Evolutionary conservation across 2,329 filamentous ascomycete species (phyloP), one percentile per base, ranked within the genome.

Genomic region (Trichoderma sp.): DNA sequence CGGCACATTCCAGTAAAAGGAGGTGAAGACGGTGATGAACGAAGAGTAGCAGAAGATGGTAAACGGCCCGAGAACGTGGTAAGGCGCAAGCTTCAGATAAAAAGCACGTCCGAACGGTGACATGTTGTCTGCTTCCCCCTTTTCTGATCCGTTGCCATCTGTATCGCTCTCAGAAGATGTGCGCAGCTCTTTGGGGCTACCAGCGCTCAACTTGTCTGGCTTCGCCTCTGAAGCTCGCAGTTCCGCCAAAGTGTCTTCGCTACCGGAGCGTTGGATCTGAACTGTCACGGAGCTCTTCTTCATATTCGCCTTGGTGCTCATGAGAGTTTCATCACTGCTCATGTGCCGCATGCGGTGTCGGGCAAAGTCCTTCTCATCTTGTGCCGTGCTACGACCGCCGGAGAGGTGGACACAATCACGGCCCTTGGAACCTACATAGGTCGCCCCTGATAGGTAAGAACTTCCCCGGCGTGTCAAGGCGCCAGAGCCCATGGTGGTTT

Each of bases 31-130:
- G 10, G 78, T 78, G 55, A 79, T 77, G 67, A 80, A 73, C 10
- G 77, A 74, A 1, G 81, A 83, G 73, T 85, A 85, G 64, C 77
- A 72, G 70, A 83, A 80, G 68, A 85, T 84, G 14, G 76, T 72
- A 62, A 77, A 76, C 12, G 79, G 79, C 2, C 79, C 77, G 48
- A 83, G 73, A 26, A 86, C 83, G 48, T 76, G 75, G 74, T 85
- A 86, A 1, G 80, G 76, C 2, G 83, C 81, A 55, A 80, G 73
- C 19, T 78, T 76, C 52, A 80, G 75, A 73, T 85, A 85, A 72
- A 85, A 86, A 2, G 84, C 83, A 10, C 82, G 78, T 34, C 83
- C 83, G 67, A 87, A 86, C 0, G 84, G 83, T 3, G 78, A 78
- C 7, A 74, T 68, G 21, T 69, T 68, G 21, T 66, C 58, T 10